These are phyloP conservation scores for Monilinia laxa DNA, from an alignment of 2,329 filamentous ascomycete genomes.

Conservation along the genomic window DNA sequence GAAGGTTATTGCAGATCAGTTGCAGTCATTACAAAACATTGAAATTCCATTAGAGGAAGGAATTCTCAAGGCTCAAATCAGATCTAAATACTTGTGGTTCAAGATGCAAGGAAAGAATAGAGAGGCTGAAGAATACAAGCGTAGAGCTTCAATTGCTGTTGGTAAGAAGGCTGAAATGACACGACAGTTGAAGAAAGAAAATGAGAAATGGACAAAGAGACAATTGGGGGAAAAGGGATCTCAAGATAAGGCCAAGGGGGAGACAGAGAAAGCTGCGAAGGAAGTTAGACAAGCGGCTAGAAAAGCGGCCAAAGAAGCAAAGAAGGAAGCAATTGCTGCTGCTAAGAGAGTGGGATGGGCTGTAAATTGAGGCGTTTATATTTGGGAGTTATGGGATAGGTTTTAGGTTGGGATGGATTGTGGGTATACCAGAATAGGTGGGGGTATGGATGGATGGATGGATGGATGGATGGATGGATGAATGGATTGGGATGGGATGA, in stretches of 20 bases:
- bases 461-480: neutral
- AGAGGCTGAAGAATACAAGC: slow-evolving; percentile 49
- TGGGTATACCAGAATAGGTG: slow-evolving; percentile 15
- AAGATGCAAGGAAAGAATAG: slow-evolving; percentile 51
- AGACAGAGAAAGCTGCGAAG: slow-evolving; percentile 19
- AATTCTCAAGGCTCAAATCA: slow-evolving; percentile 54
- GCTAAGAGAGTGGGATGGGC: neutral
- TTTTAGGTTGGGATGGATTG: slow-evolving; percentile 16
- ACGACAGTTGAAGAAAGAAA: neutral
- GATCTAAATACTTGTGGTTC: slow-evolving; percentile 58
- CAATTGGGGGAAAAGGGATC: neutral
- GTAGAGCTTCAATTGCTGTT: slow-evolving; percentile 46
- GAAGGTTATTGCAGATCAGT: slow-evolving; percentile 40
- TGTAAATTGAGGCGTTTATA: slow-evolving; percentile 15
- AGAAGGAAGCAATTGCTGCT: slow-evolving; percentile 7
- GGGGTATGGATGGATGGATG: slow-evolving; percentile 11
- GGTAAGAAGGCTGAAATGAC: slow-evolving; percentile 23
- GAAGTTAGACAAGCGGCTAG: slow-evolving; percentile 12
- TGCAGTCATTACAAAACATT: slow-evolving; percentile 42
- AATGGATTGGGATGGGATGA: neutral
- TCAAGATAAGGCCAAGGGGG: neutral
- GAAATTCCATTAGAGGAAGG: slow-evolving; percentile 47
- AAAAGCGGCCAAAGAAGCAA: slow-evolving; percentile 3
- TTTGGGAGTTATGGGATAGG: slow-evolving; percentile 19
- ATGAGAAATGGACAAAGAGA: neutral